Percentiles rank a stretch among this genome's conserved stretches.
Evolutionary conservation across 139 green algal species (phyloP).

Genomic region (Chlamydomonas incerta): DNA sequence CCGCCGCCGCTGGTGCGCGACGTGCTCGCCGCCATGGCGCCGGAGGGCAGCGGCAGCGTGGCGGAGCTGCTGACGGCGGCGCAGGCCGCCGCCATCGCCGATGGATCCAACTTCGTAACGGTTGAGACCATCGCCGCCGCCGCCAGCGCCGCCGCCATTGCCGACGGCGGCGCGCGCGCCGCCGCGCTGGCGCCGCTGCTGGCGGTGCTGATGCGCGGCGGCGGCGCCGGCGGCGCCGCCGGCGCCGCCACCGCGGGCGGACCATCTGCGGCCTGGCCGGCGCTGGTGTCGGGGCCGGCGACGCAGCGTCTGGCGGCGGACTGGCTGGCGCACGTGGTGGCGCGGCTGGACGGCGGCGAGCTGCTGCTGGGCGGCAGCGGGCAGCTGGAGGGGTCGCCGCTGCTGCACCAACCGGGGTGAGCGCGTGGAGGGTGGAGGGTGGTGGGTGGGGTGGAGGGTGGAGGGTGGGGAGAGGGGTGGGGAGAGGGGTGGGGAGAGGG

Average conservation of each 20-base stretch:
- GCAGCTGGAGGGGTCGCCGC: neutral
- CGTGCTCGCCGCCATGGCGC: slow-evolving; percentile 28
- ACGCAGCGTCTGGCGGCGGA: slow-evolving; percentile 1
- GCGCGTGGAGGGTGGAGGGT: neutral
- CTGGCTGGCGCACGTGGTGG: slow-evolving; percentile 28
- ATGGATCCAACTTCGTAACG: neutral
- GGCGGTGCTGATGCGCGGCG: neutral
- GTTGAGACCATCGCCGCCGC: neutral
- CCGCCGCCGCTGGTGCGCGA: slow-evolving; percentile 26
- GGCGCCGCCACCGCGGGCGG: no score
- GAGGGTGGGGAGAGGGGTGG: neutral
- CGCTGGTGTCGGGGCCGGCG: neutral
- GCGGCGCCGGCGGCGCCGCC: no score
- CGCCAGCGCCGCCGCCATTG: neutral
- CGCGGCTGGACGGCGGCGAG: slow-evolving; percentile 11
- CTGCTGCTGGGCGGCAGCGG: neutral
- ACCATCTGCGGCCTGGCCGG: neutral
- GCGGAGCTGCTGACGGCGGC: neutral
- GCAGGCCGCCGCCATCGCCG: neutral
- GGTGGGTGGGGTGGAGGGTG: neutral
- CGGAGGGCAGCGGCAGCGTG: slow-evolving; percentile 18
- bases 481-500: no score
- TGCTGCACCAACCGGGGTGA: slow-evolving; percentile 27
- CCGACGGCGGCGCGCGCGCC: neutral
- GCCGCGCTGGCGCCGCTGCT: slow-evolving; percentile 16